Base-by-base conservation (phyloP, 2,329 filamentous ascomycete genomes). In the Calycina herbarum region DNA sequence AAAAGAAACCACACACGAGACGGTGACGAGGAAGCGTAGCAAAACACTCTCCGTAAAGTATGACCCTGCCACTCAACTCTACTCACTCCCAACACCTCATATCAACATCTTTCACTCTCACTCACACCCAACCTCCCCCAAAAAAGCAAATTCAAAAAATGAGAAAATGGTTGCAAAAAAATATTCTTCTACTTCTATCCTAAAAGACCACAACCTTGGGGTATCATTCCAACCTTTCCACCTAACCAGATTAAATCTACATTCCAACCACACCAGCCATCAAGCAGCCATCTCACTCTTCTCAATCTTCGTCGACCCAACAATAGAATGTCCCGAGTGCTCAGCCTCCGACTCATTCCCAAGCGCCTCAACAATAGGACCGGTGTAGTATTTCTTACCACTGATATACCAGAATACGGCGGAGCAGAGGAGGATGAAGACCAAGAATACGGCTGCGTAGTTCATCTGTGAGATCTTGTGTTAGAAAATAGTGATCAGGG, bases 401-500 rank as follows among this genome's bases (percentile, higher is more conserved):
- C 73, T 70, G 61, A 79, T 68, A 66, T 75, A 80, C 82, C 82
- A 85, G 72, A 81, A 84, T 13, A 76, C 48, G 24, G 76, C 68
- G 0, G 83, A 76, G 67, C 81, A 75, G 33, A 79, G 27, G 27
- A 83, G 75, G 51, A 85, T 82, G 48, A 78, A 78, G 4, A 73
- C 78, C 48, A 85, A 70, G 69, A 83, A 83, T 13, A 81, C 82
- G 40, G 79, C 77, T n/a, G 83, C 82, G 71, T 85, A 85, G 75
- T 85, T 85, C 83, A 85, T 85, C 78, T 81, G 38, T 59, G 8
- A 57, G 65, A 40, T 29, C 4, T 29, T 2, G 27, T 29, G 27
- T 29, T 2, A 29, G 27, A 29, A 29, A 4, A 29, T 29, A 4
- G 2, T 29, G 27, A 29, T 29, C 27, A 29, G 27, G 27, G 27